Evolutionary conservation across 805 yeast species (phyloP).

Genomic region (Komagataella phaffii): DNA sequence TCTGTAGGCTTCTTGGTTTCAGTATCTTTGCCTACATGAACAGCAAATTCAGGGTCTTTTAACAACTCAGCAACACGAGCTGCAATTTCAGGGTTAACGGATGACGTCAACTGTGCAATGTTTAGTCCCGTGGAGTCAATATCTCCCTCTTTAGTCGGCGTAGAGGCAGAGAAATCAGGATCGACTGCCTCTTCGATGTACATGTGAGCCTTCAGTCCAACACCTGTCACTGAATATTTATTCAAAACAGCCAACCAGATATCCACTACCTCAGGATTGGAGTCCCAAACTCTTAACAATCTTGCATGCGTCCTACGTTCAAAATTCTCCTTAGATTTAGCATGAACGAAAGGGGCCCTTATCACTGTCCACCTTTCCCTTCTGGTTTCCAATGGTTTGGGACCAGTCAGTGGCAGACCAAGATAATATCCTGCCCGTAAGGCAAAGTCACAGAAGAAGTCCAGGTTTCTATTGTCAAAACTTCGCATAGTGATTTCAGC

Average conservation of each 20-base stretch:
- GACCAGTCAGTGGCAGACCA: slow-evolving; percentile 76
- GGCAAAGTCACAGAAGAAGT: slow-evolving; percentile 74
- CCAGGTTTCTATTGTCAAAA: slow-evolving; percentile 55
- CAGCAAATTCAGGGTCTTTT: slow-evolving; percentile 47
- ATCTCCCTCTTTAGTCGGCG: slow-evolving; percentile 11
- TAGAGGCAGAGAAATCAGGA: slow-evolving; percentile 9
- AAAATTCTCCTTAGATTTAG: slow-evolving; percentile 89
- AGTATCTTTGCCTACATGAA: neutral
- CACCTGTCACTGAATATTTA: slow-evolving; percentile 69
- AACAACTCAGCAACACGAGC: slow-evolving; percentile 59
- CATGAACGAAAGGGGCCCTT: slow-evolving; percentile 86
- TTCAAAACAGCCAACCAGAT: slow-evolving; percentile 66
- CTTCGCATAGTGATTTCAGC: slow-evolving; percentile 70
- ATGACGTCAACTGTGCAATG: slow-evolving; percentile 9
- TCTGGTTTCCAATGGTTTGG: slow-evolving; percentile 53
- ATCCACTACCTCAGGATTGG: slow-evolving; percentile 76
- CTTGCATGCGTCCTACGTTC: slow-evolving; percentile 78
- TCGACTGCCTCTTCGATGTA: slow-evolving; percentile 36
- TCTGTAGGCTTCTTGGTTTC: neutral
- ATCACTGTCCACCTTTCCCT: slow-evolving; percentile 89
- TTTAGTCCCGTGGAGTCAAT: slow-evolving; percentile 1
- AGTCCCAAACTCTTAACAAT: slow-evolving; percentile 64
- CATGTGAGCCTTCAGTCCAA: slow-evolving; percentile 68
- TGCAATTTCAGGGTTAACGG: slow-evolving; percentile 34
- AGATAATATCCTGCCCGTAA: slow-evolving; percentile 82